Evolutionary conservation across 2,329 filamentous ascomycete species (phyloP).

Genomic region (Curvularia eragrostidis): DNA sequence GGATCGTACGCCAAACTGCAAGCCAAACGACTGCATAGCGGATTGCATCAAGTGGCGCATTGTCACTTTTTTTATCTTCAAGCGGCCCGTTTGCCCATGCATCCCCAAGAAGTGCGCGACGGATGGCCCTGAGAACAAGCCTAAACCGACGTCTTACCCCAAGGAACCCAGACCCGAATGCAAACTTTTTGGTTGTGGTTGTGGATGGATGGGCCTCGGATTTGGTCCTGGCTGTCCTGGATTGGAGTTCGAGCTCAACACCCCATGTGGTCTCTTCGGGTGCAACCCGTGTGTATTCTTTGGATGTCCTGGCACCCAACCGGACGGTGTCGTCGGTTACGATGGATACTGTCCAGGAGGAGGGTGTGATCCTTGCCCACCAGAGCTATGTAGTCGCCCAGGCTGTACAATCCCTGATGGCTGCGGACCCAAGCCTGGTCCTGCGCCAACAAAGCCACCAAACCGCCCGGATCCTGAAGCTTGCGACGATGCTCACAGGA

Average conservation of each 20-base stretch:
- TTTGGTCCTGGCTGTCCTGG: conserved; percentile 26
- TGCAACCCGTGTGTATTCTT: conserved; percentile 24
- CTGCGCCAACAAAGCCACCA: conserved; percentile 18
- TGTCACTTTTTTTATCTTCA: conserved; percentile 13
- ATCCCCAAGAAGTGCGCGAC: conserved; percentile 18
- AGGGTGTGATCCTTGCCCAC: conserved; percentile 28
- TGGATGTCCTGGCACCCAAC: conserved; percentile 20
- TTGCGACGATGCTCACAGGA: conserved; percentile 32
- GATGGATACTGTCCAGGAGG: conserved; percentile 25
- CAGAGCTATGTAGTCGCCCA: conserved; percentile 24
- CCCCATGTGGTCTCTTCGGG: conserved; percentile 29
- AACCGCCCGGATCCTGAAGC: conserved; percentile 15
- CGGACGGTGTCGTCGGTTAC: conserved; percentile 23
- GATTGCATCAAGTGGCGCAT: conserved; percentile 14
- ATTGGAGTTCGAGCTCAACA: conserved; percentile 3
- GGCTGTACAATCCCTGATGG: conserved; percentile 20
- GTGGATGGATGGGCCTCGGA: conserved; percentile 34
- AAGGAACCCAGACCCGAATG: conserved; percentile 16
- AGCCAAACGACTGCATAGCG: conserved; percentile 19
- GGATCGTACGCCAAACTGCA: conserved; percentile 14
- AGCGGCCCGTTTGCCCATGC: conserved; percentile 23
- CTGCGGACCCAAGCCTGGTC: conserved; percentile 32
- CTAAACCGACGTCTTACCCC: conserved; percentile 10
- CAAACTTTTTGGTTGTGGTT: conserved; percentile 31
- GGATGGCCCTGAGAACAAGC: not conserved